Evolutionary conservation across 176 grass and related monocot genomes (phyloP).

Genomic region (Raddia guianensis): DNA sequence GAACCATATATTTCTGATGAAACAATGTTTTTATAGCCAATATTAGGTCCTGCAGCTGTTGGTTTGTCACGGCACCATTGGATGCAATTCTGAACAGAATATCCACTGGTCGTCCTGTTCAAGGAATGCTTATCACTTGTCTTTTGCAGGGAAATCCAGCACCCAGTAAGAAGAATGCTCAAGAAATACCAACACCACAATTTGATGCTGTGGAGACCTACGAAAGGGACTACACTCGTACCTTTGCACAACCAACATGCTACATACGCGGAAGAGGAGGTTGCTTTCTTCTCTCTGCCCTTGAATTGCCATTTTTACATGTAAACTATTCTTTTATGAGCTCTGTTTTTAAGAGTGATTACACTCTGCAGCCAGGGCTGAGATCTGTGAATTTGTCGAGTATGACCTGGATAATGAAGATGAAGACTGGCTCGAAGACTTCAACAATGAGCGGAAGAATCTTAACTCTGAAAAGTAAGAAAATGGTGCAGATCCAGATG

Average conservation of each 20-base stretch:
- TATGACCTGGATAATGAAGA: slow-evolving; percentile 98
- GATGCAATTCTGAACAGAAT: not conserved
- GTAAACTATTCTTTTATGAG: slow-evolving; percentile 34
- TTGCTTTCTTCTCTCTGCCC: slow-evolving; percentile 44
- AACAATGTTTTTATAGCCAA: not conserved
- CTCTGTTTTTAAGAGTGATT: slow-evolving; percentile 37
- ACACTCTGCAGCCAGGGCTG: slow-evolving; percentile 78
- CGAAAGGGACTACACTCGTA: slow-evolving; percentile 95
- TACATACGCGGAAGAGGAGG: slow-evolving; percentile 99
- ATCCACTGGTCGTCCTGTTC: slow-evolving; percentile 7
- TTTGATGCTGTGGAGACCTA: slow-evolving; percentile 84
- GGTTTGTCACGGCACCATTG: not conserved
- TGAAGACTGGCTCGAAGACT: slow-evolving; percentile 96
- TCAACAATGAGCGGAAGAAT: slow-evolving; percentile 85
- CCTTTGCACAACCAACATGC: slow-evolving; percentile 78
- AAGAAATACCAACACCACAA: slow-evolving; percentile 98
- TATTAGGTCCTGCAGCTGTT: not conserved
- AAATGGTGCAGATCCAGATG: slow-evolving; percentile 39
- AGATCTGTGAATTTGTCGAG: slow-evolving; percentile 89
- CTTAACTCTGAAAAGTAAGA: slow-evolving; percentile 88
- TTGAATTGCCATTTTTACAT: slow-evolving; percentile 14
- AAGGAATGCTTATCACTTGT: slow-evolving; percentile 3
- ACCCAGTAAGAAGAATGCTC: slow-evolving; percentile 69
- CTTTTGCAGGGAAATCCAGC: slow-evolving; percentile 63
- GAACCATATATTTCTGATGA: not conserved